phyloP scores from a whole-genome alignment of 306 rosid species.

The Cyclanthera cordifolia region DNA sequence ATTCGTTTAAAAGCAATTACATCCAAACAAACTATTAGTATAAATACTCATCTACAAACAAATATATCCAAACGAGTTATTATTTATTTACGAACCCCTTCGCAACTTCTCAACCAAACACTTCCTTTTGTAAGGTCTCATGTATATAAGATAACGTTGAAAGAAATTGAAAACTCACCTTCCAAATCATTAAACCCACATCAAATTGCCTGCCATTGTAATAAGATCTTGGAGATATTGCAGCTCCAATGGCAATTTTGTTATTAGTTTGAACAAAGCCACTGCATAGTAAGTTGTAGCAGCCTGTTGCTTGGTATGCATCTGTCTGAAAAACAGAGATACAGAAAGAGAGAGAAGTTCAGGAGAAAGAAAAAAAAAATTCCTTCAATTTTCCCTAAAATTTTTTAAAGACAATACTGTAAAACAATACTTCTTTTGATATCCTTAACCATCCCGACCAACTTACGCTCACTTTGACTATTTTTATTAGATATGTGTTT shows the following conservation, averaged over 20 bases:
- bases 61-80: too few species aligned
- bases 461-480: too few species aligned
- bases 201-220: conserved; percentile 80
- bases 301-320: conserved; percentile 96
- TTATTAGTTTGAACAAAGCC: conserved; percentile 95
- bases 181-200: conserved; percentile 93
- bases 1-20: too few species aligned
- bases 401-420: not conserved
- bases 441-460: too few species aligned
- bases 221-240: conserved; percentile 82
- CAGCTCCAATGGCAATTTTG: conserved; percentile 92
- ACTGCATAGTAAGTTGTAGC: conserved; percentile 89
- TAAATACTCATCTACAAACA: too few species aligned
- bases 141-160: too few species aligned
- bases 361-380: not conserved
- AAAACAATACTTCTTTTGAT: conserved; percentile 1
- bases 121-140: too few species aligned
- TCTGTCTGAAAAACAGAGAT: conserved; percentile 48
- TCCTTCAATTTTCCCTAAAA: not conserved
- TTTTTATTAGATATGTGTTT: too few species aligned
- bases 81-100: too few species aligned
- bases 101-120: too few species aligned
- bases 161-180: conserved; percentile 41
- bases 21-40: too few species aligned
- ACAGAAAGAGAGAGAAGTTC: not conserved